These are phyloP conservation scores for Saururus chinensis DNA, from an alignment of 164 flowering plant genomes.

Conservation along the genomic window DNA sequence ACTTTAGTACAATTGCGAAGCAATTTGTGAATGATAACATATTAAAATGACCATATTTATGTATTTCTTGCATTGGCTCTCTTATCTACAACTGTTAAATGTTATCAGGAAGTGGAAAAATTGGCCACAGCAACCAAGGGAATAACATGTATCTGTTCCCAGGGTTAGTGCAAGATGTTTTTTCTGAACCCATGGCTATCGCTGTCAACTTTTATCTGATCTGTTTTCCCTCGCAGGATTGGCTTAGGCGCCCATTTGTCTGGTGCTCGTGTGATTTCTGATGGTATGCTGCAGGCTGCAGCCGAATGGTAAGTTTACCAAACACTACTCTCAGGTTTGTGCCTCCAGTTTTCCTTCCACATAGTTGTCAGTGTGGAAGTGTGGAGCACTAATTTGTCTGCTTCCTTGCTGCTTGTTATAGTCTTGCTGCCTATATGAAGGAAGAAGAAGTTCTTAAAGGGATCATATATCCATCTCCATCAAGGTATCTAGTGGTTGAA, in stretches of 20 bases:
- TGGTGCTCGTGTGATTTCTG: slow-evolving; percentile 78
- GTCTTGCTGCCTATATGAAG: slow-evolving; percentile 89
- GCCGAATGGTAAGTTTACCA: slow-evolving; percentile 62
- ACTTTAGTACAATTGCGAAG: background rate
- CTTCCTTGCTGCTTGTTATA: slow-evolving; percentile 14
- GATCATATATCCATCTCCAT: slow-evolving; percentile 74
- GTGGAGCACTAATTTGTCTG: background rate
- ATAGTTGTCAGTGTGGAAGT: background rate
- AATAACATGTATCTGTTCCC: slow-evolving; percentile 98
- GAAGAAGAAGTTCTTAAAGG: slow-evolving; percentile 86
- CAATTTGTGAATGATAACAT: background rate
- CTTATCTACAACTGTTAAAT: background rate
- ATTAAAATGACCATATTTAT: too few species aligned
- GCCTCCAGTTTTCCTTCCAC: background rate
- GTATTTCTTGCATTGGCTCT: background rate
- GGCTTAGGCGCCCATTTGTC: slow-evolving; percentile 95
- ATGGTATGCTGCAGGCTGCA: slow-evolving; percentile 98
- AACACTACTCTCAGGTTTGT: background rate
- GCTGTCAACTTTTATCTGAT: background rate
- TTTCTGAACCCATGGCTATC: background rate
- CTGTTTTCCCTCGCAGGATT: slow-evolving; percentile 43
- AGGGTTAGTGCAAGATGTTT: slow-evolving; percentile 47
- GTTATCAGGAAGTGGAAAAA: slow-evolving; percentile 63
- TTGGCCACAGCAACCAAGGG: slow-evolving; percentile 94
- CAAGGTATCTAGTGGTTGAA: slow-evolving; percentile 37